Conservation (phyloP, 148 eudicot genomes). For the Pharnaceum exiguum region DNA sequence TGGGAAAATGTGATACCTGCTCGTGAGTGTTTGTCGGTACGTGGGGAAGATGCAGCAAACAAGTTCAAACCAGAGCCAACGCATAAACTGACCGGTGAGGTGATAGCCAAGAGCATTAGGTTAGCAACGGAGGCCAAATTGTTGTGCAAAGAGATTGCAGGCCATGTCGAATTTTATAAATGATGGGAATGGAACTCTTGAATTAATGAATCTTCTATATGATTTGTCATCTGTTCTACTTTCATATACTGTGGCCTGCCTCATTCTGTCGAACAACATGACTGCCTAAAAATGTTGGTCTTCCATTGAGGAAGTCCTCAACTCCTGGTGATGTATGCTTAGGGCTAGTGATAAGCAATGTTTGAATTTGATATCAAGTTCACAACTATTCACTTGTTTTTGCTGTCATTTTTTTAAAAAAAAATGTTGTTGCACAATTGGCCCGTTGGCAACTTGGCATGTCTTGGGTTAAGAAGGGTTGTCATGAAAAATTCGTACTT, state of each 20-base stretch:
- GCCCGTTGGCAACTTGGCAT: too few species aligned
- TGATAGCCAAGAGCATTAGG: conserved; percentile 49
- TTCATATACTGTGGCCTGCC: not conserved
- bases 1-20: conserved; percentile 90
- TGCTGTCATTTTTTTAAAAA: too few species aligned
- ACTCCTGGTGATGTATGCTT: too few species aligned
- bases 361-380: too few species aligned
- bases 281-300: too few species aligned
- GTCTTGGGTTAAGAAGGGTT: too few species aligned
- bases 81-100: conserved; percentile 62
- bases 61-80: conserved; percentile 56
- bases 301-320: too few species aligned
- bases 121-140: conserved; percentile 68
- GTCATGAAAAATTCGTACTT: too few species aligned
- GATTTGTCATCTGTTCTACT: conserved; percentile 1
- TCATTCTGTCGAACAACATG: too few species aligned
- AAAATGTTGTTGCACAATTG: too few species aligned
- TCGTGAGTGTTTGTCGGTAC: conserved; percentile 49
- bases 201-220: not conserved
- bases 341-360: too few species aligned
- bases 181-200: conserved; percentile 24
- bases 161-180: conserved; percentile 62
- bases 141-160: conserved; percentile 83
- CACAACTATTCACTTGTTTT: too few species aligned
- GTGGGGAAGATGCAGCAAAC: conserved; percentile 53